Conservation (phyloP, 1,284 basidiomycete genomes). For the Megacollybia platyphylla region DNA sequence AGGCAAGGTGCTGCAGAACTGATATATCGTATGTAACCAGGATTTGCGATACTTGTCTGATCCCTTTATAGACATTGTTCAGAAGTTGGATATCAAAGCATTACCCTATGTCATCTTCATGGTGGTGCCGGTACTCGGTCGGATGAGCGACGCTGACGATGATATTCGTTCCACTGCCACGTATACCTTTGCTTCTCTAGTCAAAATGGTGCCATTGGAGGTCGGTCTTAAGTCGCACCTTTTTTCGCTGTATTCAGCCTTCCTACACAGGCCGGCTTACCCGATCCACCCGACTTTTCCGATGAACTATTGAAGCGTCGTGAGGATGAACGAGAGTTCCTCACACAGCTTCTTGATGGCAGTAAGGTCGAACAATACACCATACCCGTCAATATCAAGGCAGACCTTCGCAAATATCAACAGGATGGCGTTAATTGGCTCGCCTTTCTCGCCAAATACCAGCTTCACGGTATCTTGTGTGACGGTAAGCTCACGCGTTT, state of each 20-base stretch:
- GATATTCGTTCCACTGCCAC: constrained; percentile 88
- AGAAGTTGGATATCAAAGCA: constrained; percentile 86
- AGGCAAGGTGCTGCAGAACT: constrained; percentile 88
- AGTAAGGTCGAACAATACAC: constrained; percentile 88
- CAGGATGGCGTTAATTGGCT: constrained; percentile 99
- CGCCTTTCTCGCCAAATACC: constrained; percentile 95
- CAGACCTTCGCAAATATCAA: constrained; percentile 94
- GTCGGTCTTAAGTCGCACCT: constrained; percentile 24
- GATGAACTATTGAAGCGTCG: constrained; percentile 81
- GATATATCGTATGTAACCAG: constrained; percentile 65
- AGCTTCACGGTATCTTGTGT: constrained; percentile 95
- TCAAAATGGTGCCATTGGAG: constrained; percentile 98
- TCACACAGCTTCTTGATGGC: constrained; percentile 89
- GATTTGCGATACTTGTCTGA: constrained; percentile 1
- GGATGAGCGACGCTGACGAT: constrained; percentile 95
- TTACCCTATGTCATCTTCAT: constrained; percentile 97
- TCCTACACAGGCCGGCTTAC: constrained; percentile 68
- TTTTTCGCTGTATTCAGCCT: not conserved
- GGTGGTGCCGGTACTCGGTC: constrained; percentile 89
- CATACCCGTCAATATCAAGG: constrained; percentile 84
- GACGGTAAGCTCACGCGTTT: constrained; percentile 54
- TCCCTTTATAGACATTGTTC: constrained; percentile 65
- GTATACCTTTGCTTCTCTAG: constrained; percentile 94
- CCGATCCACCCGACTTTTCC: constrained; percentile 90
- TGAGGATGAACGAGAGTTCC: constrained; percentile 83